A percentile compares a stretch with the other conserved stretches of the same genome.
Conservation (phyloP, 345 rosid species). For the Barbarea vulgaris region DNA sequence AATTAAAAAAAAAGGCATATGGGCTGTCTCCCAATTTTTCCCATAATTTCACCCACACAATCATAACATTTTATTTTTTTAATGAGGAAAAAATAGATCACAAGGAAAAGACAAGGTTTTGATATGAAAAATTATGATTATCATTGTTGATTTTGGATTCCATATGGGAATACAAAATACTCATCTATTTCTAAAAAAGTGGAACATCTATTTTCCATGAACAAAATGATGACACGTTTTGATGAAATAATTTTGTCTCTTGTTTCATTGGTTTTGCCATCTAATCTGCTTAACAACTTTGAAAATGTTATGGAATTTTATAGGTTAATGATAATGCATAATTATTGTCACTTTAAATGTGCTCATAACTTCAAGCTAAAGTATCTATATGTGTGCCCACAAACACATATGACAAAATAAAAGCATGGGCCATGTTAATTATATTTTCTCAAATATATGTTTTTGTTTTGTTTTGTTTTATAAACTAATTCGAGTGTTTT, state of each 20-base stretch:
- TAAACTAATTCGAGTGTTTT: neutral
- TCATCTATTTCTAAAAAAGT: slow-evolving; percentile 26
- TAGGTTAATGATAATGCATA: slow-evolving; percentile 28
- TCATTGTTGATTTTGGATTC: slow-evolving; percentile 35
- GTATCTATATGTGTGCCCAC: slow-evolving; percentile 37
- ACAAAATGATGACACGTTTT: slow-evolving; percentile 42
- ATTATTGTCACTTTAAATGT: slow-evolving; percentile 34
- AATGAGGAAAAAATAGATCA: neutral
- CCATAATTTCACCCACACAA: slow-evolving; percentile 18
- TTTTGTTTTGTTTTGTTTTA: neutral
- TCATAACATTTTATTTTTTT: slow-evolving; percentile 26
- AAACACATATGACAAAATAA: slow-evolving; percentile 36
- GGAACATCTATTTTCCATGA: slow-evolving; percentile 31
- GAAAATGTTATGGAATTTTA: slow-evolving; percentile 1
- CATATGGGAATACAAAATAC: slow-evolving; percentile 25
- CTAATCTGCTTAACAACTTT: slow-evolving; percentile 36
- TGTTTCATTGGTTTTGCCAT: slow-evolving; percentile 28
- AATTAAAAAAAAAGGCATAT: neutral
- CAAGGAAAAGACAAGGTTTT: slow-evolving; percentile 30
- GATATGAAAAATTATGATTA: slow-evolving; percentile 33
- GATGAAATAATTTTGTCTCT: slow-evolving; percentile 8
- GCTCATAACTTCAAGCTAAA: slow-evolving; percentile 37
- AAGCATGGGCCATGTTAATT: slow-evolving; percentile 30
- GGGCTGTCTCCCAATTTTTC: slow-evolving; percentile 34
- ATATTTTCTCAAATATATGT: neutral